Percentiles rank a stretch among this genome's conserved stretches.
Conservation (phyloP, 2,329 filamentous ascomycete genomes). For the Fusarium nodosum region DNA sequence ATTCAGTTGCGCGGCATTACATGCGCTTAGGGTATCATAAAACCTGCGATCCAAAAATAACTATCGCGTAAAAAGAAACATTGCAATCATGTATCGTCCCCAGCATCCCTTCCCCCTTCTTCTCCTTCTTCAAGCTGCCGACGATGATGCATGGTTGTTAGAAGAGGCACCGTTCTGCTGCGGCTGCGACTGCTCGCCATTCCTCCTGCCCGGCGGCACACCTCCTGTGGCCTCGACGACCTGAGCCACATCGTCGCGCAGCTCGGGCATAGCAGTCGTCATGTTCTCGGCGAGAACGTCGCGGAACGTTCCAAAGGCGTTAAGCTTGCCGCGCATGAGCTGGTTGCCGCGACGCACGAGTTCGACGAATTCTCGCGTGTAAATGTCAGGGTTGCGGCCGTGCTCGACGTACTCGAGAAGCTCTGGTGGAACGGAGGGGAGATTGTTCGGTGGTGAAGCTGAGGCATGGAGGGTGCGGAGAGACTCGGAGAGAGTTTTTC, state of each 20-base stretch:
- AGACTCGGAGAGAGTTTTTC: slow-evolving; percentile 58
- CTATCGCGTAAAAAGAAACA: slow-evolving; percentile 5
- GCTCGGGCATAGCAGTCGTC: slow-evolving; percentile 69
- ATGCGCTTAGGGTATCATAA: slow-evolving; percentile 22
- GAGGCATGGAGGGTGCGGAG: slow-evolving; percentile 58
- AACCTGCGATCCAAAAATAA: neutral
- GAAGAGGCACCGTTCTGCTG: slow-evolving; percentile 33
- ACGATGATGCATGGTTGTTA: slow-evolving; percentile 20
- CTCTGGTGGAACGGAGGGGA: slow-evolving; percentile 71
- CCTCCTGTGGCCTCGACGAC: slow-evolving; percentile 65
- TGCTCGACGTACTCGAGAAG: slow-evolving; percentile 78
- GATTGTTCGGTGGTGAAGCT: slow-evolving; percentile 57
- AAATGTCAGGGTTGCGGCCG: slow-evolving; percentile 80
- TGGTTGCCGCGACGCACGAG: slow-evolving; percentile 75
- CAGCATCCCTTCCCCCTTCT: neutral
- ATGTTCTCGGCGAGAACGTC: slow-evolving; percentile 73
- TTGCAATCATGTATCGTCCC: slow-evolving; percentile 3
- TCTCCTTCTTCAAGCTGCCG: slow-evolving; percentile 6
- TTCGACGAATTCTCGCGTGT: slow-evolving; percentile 81
- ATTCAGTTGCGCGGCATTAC: slow-evolving; percentile 13
- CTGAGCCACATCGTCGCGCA: slow-evolving; percentile 65
- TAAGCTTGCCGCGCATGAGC: slow-evolving; percentile 73
- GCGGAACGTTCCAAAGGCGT: slow-evolving; percentile 71
- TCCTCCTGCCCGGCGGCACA: slow-evolving; percentile 28
- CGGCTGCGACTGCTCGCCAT: slow-evolving; percentile 18